These are phyloP conservation scores for Puya raimondii DNA, from an alignment of 176 grass and related monocot genomes.

Conservation along the genomic window DNA sequence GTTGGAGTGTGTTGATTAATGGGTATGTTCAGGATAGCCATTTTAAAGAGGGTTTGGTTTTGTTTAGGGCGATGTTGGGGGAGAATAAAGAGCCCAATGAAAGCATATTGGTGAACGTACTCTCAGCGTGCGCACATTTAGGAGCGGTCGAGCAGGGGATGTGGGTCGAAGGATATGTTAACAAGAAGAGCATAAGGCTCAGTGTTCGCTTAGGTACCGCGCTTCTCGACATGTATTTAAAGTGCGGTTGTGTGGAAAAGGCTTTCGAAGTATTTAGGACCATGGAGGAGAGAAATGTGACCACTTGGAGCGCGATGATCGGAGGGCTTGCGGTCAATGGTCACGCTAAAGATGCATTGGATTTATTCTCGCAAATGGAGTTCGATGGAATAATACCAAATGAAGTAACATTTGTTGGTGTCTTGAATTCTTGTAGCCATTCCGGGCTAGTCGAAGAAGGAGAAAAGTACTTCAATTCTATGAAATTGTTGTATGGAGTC, in stretches of 20 bases:
- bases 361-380: constrained; percentile 4
- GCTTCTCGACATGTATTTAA: constrained; percentile 13
- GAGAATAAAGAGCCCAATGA: constrained; percentile 9
- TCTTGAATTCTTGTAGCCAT: constrained; percentile 21
- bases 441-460: constrained; percentile 13
- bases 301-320: constrained; percentile 16
- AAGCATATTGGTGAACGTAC: constrained; percentile 6
- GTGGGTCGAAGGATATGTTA: constrained; percentile 15
- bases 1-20: constrained; percentile 14
- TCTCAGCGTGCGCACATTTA: constrained; percentile 2
- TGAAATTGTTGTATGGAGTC: not conserved
- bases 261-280: constrained; percentile 8
- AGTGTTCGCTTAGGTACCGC: constrained; percentile 7
- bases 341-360: constrained; percentile 9
- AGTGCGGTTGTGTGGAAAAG: constrained; percentile 1
- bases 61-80: constrained; percentile 2
- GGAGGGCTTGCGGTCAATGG: constrained; percentile 9
- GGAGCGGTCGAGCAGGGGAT: constrained; percentile 4
- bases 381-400: not conserved
- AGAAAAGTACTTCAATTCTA: constrained; percentile 14
- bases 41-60: not conserved
- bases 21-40: constrained; percentile 6
- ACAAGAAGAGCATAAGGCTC: not conserved
- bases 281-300: constrained; percentile 14
- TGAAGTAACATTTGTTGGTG: constrained; percentile 5